Evolutionary conservation across 208 protist species (phyloP).

Genomic region (Leishmania martiniquensis): DNA sequence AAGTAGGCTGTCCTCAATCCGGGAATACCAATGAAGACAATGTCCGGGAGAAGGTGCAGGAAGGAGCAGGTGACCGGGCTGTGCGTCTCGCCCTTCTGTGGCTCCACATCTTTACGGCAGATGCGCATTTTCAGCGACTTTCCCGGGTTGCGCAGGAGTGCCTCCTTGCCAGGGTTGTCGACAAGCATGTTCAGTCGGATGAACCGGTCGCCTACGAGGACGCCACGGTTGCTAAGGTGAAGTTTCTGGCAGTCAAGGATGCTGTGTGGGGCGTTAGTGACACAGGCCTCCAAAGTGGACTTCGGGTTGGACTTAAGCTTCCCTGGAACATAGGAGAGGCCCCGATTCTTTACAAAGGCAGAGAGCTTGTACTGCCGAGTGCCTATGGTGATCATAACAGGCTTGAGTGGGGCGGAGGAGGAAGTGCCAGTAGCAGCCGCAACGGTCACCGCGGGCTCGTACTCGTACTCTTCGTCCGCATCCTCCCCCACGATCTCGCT

Average conservation of each 20-base stretch:
- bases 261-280: conserved; percentile 43
- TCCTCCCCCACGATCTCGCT: conserved; percentile 31
- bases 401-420: background rate
- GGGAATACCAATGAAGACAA: conserved; percentile 70
- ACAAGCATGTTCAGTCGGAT: conserved; percentile 81
- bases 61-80: conserved; percentile 41
- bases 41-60: conserved; percentile 66
- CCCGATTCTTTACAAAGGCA: conserved; percentile 66
- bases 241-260: conserved; percentile 63
- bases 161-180: conserved; percentile 48
- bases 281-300: conserved; percentile 53
- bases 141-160: conserved; percentile 53
- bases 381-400: conserved; percentile 33
- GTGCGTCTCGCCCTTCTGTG: conserved; percentile 23
- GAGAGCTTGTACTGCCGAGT: conserved; percentile 52
- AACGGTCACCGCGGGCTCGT: conserved; percentile 31
- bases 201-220: conserved; percentile 68
- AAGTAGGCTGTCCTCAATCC: conserved; percentile 75
- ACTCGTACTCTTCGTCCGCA: conserved; percentile 36
- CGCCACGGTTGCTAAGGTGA: conserved; percentile 66
- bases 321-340: conserved; percentile 39
- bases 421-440: conserved; percentile 6
- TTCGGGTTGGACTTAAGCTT: conserved; percentile 60
- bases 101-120: conserved; percentile 36
- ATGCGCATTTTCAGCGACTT: conserved; percentile 42